Base-by-base conservation (phyloP, 148 eudicot genomes). In the Nepenthes gracilis region DNA sequence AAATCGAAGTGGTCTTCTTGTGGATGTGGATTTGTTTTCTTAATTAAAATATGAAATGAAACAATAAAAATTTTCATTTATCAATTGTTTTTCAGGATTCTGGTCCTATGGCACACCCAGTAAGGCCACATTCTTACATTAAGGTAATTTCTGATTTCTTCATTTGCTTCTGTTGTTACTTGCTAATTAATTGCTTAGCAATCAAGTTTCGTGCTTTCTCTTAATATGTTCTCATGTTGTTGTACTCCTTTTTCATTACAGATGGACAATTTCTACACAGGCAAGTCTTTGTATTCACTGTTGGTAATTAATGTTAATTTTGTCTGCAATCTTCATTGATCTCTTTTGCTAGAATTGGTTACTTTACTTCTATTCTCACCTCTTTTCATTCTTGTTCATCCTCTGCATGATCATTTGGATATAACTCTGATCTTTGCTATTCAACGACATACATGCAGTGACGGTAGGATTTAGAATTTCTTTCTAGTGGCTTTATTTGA, bases 41-140 rank as follows among this genome's bases (percentile, higher is more conserved):
- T 49, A 6, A 2, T 12, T 5, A 49, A 49, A 6, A 10, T 5
- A n/a, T 49, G 2, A 11, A 49, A 2, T n/a, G 12, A 6, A 10
- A 49, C 53, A 49, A 12, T n/a, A 5, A 5, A 10, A n/a, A 4
- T 47, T 64, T 33, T 38, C 55, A 33, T 61, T 54, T 64, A 13
- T 63, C 54, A 67, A 63, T 64, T 58, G 23, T 72, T 47, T 77
- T 66, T 74, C 77, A 93, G 99, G 99, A 94, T 83, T 82, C 97
- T 61, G 97, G 99, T 71, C 97, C 99, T 37, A 94, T 94, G 99
- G 97, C 99, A 75, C 99, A 94, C 83, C 99, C 99, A 40, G 97
- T 94, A 15, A 81, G 93, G 12, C 99, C 99, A 60, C 97, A 94
- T 70, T 94, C 99, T 6, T 94, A 94, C 75, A 94, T 94, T 49